A percentile compares a stretch with the other conserved stretches of the same genome.
phyloP scores from a whole-genome alignment of 768 basidiomycete species.

The Russula griseocarnosa region DNA sequence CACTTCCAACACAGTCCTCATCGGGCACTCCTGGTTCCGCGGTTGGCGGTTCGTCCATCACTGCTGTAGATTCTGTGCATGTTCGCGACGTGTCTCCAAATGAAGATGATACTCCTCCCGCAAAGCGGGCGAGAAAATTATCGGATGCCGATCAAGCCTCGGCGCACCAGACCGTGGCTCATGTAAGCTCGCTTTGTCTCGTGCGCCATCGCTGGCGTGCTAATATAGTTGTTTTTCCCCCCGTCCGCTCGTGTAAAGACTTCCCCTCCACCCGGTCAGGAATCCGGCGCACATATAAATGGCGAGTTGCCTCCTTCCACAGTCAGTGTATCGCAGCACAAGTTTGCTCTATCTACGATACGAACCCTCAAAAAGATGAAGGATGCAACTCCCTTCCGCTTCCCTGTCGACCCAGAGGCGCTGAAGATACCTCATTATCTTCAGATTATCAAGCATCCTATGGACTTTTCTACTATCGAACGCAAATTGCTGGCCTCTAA shows the following conservation, averaged over 20 bases:
- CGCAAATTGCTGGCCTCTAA: slow-evolving; percentile 79
- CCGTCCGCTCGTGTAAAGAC: slow-evolving; percentile 23
- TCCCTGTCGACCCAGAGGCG: slow-evolving; percentile 84
- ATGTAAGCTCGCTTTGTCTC: slow-evolving; percentile 55
- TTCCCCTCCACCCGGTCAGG: slow-evolving; percentile 20
- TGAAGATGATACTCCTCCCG: slow-evolving; percentile 66
- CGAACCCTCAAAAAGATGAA: slow-evolving; percentile 83
- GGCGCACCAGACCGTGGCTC: slow-evolving; percentile 59
- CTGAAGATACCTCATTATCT: slow-evolving; percentile 86
- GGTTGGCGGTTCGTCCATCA: slow-evolving; percentile 35
- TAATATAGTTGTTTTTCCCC: slow-evolving; percentile 46
- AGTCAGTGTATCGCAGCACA: slow-evolving; percentile 66
- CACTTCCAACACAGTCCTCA: slow-evolving; percentile 28
- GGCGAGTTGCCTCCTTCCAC: slow-evolving; percentile 39
- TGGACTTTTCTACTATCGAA: slow-evolving; percentile 93
- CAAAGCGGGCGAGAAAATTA: slow-evolving; percentile 72
- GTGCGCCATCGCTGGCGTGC: slow-evolving; percentile 53
- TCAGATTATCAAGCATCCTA: slow-evolving; percentile 80
- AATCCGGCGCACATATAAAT: slow-evolving; percentile 25
- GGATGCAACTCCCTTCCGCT: slow-evolving; percentile 75
- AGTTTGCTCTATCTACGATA: slow-evolving; percentile 72
- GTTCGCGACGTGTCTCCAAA: slow-evolving; percentile 30
- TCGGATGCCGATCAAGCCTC: slow-evolving; percentile 76
- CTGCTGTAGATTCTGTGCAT: slow-evolving; percentile 34
- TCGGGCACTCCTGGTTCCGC: slow-evolving; percentile 31